phyloP scores from a whole-genome alignment of 768 basidiomycete species.

The Mycena filopes region DNA sequence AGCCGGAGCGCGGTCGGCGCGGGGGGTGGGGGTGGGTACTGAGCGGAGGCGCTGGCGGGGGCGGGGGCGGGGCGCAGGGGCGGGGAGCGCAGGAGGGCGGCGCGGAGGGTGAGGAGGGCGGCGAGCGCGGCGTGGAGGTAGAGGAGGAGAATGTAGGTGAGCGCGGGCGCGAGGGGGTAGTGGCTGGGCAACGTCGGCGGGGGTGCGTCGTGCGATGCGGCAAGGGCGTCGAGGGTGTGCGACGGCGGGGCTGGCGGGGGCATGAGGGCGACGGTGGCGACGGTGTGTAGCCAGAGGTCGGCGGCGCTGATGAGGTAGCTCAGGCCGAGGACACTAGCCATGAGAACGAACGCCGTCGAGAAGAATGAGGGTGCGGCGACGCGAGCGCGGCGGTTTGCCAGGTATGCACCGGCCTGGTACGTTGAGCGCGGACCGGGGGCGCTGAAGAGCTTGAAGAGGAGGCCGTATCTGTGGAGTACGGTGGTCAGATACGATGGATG shows the following conservation, averaged over 20 bases:
- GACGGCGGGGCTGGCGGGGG: neutral
- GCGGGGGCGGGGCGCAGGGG: conserved; percentile 6
- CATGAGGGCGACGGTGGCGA: conserved; percentile 16
- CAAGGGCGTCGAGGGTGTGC: too few relatives aligned
- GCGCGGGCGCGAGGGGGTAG: conserved; percentile 30
- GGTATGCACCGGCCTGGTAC: conserved; percentile 17
- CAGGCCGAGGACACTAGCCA: conserved; percentile 4
- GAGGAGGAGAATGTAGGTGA: conserved; percentile 24
- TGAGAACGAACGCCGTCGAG: conserved; percentile 20
- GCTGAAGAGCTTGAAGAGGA: conserved; percentile 30
- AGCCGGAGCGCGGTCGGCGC: conserved; percentile 24
- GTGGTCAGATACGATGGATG: neutral
- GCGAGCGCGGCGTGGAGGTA: conserved; percentile 27
- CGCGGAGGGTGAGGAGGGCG: conserved; percentile 15
- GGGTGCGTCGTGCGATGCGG: neutral
- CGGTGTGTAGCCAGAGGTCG: conserved; percentile 31
- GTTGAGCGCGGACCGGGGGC: conserved; percentile 15
- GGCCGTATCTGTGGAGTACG: conserved; percentile 16
- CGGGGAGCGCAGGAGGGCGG: conserved; percentile 22
- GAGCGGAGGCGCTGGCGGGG: too few relatives aligned
- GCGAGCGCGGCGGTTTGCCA: conserved; percentile 9
- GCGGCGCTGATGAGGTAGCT: conserved; percentile 27
- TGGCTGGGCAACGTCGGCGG: conserved; percentile 11
- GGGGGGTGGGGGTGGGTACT: too few relatives aligned
- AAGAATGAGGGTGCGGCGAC: conserved; percentile 25